Base-by-base conservation (phyloP, 352 stramenopile genomes). In the Phytophthora pseudosyringae region DNA sequence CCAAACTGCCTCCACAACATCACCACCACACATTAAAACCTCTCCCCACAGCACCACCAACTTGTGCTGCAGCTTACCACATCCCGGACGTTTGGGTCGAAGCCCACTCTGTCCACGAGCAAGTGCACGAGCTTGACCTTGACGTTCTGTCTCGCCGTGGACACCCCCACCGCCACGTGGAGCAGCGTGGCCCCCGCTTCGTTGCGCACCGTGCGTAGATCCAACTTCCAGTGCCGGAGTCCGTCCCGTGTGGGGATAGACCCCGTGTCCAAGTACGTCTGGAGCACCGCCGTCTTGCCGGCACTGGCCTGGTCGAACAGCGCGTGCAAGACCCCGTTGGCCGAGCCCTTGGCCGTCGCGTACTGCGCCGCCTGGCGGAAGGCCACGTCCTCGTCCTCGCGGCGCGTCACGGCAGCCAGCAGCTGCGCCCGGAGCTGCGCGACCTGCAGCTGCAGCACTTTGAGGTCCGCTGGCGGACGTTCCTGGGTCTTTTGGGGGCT, bases 221-320 rank as follows among this genome's bases (percentile, higher is more conserved):
- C 83, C 31, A 92, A 26, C 16, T 61, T 73, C 83, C 87, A 95
- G 69, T 95, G 85, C 53, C 78, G 74, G 3, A 93, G 72, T 7
- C 81, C 81, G 59, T 91, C 85, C 32, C 87, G 83, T n/a, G 87
- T 92, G 18, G 81, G 77, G 47, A 95, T 86, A 16, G 83, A 81
- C 12, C 87, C 85, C 4, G 81, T 87, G n/a, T 91, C 79, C 45
- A 87, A 52, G 71, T 83, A 95, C 16, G 73, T 54, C 38, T 65
- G 73, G 4, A 95, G 55, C 35, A 78, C 81, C 6, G 72, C 65
- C 32, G 68, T 64, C 61, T 94, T 93, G 21, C 74, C 83, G 28
- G 58, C 48, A 39, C 75, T 90, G 8, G 74, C 80, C 48, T 90
- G 85, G 65, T 90, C 84, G 59, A 95, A 95, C 9, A 95, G 71